Percentiles rank a stretch among this genome's conserved stretches.
Conservation (phyloP, 1,139 yeast genomes). For the Ogataea hybrid region DNA sequence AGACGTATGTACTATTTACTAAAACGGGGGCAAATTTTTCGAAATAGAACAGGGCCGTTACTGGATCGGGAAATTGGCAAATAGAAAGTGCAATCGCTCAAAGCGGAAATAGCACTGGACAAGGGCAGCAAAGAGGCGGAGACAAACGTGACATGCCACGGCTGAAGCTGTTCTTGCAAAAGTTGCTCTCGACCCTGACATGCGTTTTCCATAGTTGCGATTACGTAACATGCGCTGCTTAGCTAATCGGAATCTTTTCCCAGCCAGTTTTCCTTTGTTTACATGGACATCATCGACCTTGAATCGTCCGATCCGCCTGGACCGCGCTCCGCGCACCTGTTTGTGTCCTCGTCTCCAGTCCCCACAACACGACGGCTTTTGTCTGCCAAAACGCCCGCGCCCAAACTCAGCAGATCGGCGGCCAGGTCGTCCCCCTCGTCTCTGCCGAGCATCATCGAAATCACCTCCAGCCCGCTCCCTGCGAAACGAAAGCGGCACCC, state of each 20-base stretch:
- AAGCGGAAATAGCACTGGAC: not conserved
- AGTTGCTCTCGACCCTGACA: not conserved
- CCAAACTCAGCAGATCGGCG: slow-evolving; percentile 5
- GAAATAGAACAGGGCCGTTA: slow-evolving; percentile 2
- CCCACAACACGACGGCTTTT: slow-evolving; percentile 3
- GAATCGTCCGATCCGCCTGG: slow-evolving; percentile 7
- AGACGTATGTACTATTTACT: slow-evolving; percentile 8
- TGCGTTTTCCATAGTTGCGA: not conserved
- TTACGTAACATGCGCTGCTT: not conserved
- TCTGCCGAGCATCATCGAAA: slow-evolving; percentile 10
- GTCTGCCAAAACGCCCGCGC: slow-evolving; percentile 1
- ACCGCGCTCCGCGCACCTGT: slow-evolving; percentile 2
- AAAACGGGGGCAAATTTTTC: slow-evolving; percentile 9
- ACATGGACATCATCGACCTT: slow-evolving; percentile 8
- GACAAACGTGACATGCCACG: not conserved
- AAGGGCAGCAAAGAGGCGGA: not conserved
- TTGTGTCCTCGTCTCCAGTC: slow-evolving; percentile 5
- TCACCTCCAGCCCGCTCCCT: slow-evolving; percentile 4
- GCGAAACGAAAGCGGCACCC: not conserved
- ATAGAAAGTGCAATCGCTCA: slow-evolving; percentile 1
- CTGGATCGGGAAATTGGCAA: slow-evolving; percentile 8
- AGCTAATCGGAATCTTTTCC: not conserved
- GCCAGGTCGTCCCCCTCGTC: slow-evolving; percentile 4
- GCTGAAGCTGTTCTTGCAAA: not conserved
- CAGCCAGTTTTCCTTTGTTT: slow-evolving; percentile 1